These are phyloP conservation scores for Stygiomarasmius scandens DNA, from an alignment of 1,284 basidiomycete species.

Conservation along the genomic window DNA sequence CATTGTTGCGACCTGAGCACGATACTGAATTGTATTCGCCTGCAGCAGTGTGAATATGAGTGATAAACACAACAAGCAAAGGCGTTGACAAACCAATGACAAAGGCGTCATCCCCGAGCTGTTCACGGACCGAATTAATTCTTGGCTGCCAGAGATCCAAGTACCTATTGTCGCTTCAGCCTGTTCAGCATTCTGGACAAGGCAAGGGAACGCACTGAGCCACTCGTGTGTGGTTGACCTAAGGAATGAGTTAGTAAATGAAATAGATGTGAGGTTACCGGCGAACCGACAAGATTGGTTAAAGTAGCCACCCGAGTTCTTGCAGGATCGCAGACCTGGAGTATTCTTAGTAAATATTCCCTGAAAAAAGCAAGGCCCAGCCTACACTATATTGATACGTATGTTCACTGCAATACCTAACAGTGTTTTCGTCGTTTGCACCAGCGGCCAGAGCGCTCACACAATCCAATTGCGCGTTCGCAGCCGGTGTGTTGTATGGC, in stretches of 20 bases:
- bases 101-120: slow-evolving; percentile 48
- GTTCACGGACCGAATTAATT: slow-evolving; percentile 44
- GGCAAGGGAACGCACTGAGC: slow-evolving; percentile 38
- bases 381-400: slow-evolving; percentile 54
- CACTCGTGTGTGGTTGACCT: slow-evolving; percentile 55
- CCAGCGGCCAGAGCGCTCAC: slow-evolving; percentile 49
- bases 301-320: slow-evolving; percentile 47
- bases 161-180: slow-evolving; percentile 34
- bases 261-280: not conserved
- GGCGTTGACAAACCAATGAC: slow-evolving; percentile 38
- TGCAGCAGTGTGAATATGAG: slow-evolving; percentile 17
- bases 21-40: slow-evolving; percentile 58
- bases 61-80: not conserved
- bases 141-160: slow-evolving; percentile 56
- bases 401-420: slow-evolving; percentile 49
- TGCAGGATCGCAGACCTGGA: slow-evolving; percentile 47
- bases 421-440: slow-evolving; percentile 39
- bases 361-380: not conserved
- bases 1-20: slow-evolving; percentile 48
- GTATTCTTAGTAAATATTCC: not conserved
- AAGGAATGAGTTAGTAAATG: not conserved
- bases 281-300: slow-evolving; percentile 43
- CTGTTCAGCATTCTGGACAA: not conserved
- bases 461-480: slow-evolving; percentile 45
- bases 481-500: slow-evolving; percentile 47